Conservation (phyloP, 257 asterid species). For the Handroanthus guayacan region DNA sequence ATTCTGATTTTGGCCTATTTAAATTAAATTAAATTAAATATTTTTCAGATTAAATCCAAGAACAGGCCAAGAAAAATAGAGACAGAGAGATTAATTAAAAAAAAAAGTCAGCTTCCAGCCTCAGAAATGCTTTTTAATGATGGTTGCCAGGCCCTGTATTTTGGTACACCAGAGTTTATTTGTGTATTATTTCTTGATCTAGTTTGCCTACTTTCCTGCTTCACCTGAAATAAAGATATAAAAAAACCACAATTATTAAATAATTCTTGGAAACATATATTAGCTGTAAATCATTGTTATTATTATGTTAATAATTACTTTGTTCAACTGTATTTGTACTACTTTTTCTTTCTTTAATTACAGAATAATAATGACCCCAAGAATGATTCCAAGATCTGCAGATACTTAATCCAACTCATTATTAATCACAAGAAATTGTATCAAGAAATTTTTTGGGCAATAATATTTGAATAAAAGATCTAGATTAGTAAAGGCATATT, state of each 20-base stretch:
- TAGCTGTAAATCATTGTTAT: conserved; percentile 30
- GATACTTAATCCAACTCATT: conserved; percentile 30
- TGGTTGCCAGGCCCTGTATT: conserved; percentile 82
- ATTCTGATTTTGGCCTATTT: conserved; percentile 23
- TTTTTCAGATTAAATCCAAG: conserved; percentile 30
- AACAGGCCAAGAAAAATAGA: conserved; percentile 12
- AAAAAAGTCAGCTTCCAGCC: conserved; percentile 57
- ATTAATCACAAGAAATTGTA: conserved; percentile 4
- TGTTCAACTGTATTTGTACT: conserved; percentile 48
- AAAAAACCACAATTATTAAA: background rate
- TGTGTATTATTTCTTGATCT: conserved; percentile 48
- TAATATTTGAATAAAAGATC: background rate
- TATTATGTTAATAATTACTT: conserved; percentile 36
- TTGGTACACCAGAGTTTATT: conserved; percentile 50
- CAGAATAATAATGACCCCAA: conserved; percentile 21
- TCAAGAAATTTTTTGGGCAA: background rate
- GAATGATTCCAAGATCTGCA: conserved; percentile 33
- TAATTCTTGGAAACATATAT: conserved; percentile 13
- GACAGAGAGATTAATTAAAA: background rate
- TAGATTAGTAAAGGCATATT: too few species aligned
- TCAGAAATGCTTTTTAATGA: conserved; percentile 86
- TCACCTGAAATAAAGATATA: conserved; percentile 50
- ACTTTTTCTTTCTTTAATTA: conserved; percentile 30
- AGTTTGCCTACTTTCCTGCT: conserved; percentile 55
- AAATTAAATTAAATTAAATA: background rate